phyloP scores from a whole-genome alignment of 805 yeast species.

The Vanderwaltozyma polyspora region DNA sequence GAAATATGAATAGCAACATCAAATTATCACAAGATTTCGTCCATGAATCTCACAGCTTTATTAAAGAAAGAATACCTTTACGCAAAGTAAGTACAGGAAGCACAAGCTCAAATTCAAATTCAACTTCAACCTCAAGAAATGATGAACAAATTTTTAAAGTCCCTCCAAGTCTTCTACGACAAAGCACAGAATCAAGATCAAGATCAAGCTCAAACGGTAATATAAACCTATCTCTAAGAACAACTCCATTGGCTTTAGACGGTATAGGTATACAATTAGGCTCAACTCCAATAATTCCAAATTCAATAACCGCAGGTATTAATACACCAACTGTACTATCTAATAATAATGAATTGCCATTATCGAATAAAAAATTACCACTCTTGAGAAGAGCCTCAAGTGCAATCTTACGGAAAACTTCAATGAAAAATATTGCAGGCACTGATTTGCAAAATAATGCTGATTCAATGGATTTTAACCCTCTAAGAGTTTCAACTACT shows the following conservation, averaged over 20 bases:
- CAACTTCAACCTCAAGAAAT: background rate
- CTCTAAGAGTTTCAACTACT: conserved; percentile 1
- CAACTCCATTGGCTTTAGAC: background rate
- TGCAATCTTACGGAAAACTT: conserved; percentile 20
- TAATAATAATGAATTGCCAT: background rate
- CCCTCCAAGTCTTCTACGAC: conserved; percentile 5
- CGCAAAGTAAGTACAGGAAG: conserved; percentile 2
- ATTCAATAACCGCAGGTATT: background rate
- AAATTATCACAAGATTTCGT: too few species aligned
- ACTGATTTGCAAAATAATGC: background rate
- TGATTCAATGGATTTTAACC: too few species aligned
- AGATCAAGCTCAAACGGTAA: conserved; percentile 7
- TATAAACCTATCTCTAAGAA: background rate
- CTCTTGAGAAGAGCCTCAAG: conserved; percentile 25
- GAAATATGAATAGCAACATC: too few species aligned
- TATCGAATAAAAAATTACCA: conserved; percentile 13
- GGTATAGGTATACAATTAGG: background rate
- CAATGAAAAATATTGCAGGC: conserved; percentile 7
- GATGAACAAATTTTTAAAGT: background rate
- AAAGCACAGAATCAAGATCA: conserved; percentile 7
- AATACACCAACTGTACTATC: background rate
- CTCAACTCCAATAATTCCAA: background rate
- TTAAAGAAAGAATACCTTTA: background rate
- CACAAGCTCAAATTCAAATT: background rate
- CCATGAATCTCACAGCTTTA: too few species aligned